Evolutionary conservation across 2,329 filamentous ascomycete genomes (phyloP), one percentile per base, ranked within the genome.

Genomic region (Fusarium equiseti): DNA sequence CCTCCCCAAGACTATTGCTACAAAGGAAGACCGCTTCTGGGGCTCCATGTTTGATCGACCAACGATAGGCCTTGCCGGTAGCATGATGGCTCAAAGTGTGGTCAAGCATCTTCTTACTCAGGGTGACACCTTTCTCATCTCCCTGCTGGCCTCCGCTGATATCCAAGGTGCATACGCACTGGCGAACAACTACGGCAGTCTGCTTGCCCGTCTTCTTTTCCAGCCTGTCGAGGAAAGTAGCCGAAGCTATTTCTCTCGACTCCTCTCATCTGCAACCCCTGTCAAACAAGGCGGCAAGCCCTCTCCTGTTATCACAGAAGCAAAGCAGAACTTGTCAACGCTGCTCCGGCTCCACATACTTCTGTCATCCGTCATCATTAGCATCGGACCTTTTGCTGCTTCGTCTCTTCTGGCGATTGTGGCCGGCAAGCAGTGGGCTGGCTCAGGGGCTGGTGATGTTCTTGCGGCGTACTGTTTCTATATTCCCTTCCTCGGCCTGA

Each of bases 151-250:
- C 9, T 90, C 90, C 0, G 87, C 96, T 2, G 85, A 89, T 44
- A 92, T 95, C 7, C 96, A 98, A 82, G 96, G 96, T 16, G 90
- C 94, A 38, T 99, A 98, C 77, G 94, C 95, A 0, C 86, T 99
- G 8, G 96, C 95, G 55, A 94, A 94, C 75, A 99, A 98, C 80
- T 99, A 96, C 78, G 96, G 96, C 24, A 93, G 95, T 4, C 87
- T 99, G 1, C 83, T 97, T 29, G 96, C 96, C 0, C 89, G 96
- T 5, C 89, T 98, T 70, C 83, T 99, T 53, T 95, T 99, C 79
- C 96, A 98, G 76, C 97, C 96, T 10, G 89, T 99, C 64, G 96
- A 99, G 80, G 97, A 99, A 81, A 95, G 92, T 78, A 95, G 92
- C 70, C 91, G 97, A 42, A 94, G 91, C 77, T 90, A 97, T 77